phyloP scores from a whole-genome alignment of 345 rosid species.

The Cardamine chenopodiifolia region DNA sequence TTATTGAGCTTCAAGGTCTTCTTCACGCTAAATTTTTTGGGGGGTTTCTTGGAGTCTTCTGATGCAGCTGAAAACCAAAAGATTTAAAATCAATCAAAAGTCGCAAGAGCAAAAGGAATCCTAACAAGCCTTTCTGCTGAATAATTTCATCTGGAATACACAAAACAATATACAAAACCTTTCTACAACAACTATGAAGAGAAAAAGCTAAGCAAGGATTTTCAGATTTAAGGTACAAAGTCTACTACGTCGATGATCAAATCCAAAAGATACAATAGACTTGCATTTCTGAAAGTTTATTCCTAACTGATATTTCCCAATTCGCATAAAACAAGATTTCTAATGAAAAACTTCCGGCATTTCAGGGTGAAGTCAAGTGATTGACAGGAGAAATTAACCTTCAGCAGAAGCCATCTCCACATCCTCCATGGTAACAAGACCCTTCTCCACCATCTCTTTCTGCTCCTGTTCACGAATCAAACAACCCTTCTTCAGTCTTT shows the following conservation, averaged over 20 bases:
- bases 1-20: conserved; percentile 59
- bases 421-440: conserved; percentile 75
- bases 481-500: background rate
- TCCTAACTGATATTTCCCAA: background rate
- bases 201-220: background rate
- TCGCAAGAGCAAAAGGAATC: background rate
- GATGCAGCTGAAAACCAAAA: conserved; percentile 33
- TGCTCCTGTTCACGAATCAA: conserved; percentile 55
- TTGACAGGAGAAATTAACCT: conserved; percentile 33
- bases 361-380: background rate
- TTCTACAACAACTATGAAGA: background rate
- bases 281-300: background rate
- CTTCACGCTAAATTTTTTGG: conserved; percentile 50
- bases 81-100: background rate
- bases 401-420: conserved; percentile 71
- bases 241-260: background rate
- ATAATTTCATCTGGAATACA: background rate
- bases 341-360: background rate
- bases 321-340: background rate
- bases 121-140: background rate
- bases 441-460: conserved; percentile 70
- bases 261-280: background rate
- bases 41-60: conserved; percentile 40
- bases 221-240: background rate
- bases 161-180: background rate